Evolutionary conservation across 2,329 filamentous ascomycete species (phyloP), one percentile per base, ranked within the genome.

Genomic region (Helotiales sp.): DNA sequence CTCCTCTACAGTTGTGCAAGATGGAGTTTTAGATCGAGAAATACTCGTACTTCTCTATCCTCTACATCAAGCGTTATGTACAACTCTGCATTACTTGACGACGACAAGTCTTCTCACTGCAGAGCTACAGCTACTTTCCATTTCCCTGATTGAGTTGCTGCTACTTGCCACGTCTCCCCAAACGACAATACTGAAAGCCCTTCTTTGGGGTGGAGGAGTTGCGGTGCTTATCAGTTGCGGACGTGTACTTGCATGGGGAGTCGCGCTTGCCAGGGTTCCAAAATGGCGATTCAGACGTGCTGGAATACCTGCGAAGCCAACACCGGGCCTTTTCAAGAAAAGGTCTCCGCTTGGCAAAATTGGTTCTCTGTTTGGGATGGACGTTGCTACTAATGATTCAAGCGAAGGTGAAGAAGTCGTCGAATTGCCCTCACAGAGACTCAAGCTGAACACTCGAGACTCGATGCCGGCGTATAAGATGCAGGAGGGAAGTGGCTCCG

Each of bases 81-180:
- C 86, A 32, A 87, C 92, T 32, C 78, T 98, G 64, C 88, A 92
- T 74, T 89, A 92, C 76, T 85, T 98, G 69, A 95, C 94, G 1
- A 95, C 93, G 0, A 97, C 93, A 1, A 97, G 94, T 78, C 85
- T 98, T 49, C 84, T 98, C 61, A 87, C 91, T 1, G 89, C 96
- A 5, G 96, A 99, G 78, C 84, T 97, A 49, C 93, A 97, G 74
- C 84, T 99, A 10, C 85, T 98, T 17, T 95, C 95, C 0, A 87
- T 91, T 45, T 89, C 89, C 1, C 83, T 99, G 15, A 90, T 97
- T 74, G 93, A 97, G 75, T 81, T 97, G 15, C 81, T 96, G 0
- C 78, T 97, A 1, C 86, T 97, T 68, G 89, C 93, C 0, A 81
- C 83, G 6, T 96, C 94, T 0, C 92, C 95, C 0, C 96, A 98